Base-by-base conservation (phyloP, 1,284 basidiomycete species). In the Moniliophthora roreri region DNA sequence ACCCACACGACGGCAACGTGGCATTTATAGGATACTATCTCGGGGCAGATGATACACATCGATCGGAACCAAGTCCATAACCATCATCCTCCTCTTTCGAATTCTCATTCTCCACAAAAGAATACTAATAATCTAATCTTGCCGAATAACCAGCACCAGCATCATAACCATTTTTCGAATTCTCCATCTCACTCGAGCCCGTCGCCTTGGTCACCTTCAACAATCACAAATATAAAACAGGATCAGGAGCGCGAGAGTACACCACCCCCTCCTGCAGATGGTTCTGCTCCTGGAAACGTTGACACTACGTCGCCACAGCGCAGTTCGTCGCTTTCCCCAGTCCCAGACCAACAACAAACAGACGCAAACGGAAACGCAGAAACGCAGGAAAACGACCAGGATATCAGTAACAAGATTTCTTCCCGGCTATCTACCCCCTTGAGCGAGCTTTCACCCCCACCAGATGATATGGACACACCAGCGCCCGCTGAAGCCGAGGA, bases 401-500 rank as follows among this genome's bases (percentile, higher is more conserved):
- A 15, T 50, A 26, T 52, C 45, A 51, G 60, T 10, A 68, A 68
- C 20, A 72, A 69, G 53, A 66, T 66, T 42, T 28, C 44, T 4
- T 83, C 81, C 47, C 70, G 79, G 28, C 73, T 75, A 55, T 81
- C 82, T 35, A 85, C 86, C 0, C 85, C 85, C 3, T 78, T 88
- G 63, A 87, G 83, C 59, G 85, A 87, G 58, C 79, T 87, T 32
- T 85, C 85, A 4, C 81, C 83, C 6, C 76, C 81, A 0, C 78
- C 80, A 45, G 82, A 82, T 62, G 69, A 72, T 28, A 67, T 73
- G 52, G 76, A 80, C 46, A 62, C 64, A 32, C 64, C 61, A 36
- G 51, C 53, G 36, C 64, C 64, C 32, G 47, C 49, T 3, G 56
- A 50, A 26, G 47, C 39, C 41, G 55, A 54, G 51, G 59, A 41